phyloP scores from a whole-genome alignment of 1,139 yeast species.

The Debaryomycetaceae sp. region DNA sequence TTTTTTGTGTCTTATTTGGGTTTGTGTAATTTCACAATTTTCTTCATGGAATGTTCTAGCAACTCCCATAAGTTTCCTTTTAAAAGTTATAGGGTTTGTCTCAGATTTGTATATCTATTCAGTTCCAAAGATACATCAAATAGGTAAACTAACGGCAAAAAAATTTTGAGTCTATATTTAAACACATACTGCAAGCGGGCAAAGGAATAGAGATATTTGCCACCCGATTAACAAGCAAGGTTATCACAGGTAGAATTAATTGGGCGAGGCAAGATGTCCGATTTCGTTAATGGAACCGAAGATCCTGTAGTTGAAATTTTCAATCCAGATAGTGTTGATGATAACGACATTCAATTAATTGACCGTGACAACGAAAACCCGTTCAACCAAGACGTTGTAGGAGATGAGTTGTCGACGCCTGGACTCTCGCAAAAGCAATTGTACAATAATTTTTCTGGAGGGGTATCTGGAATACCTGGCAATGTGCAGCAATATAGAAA shows the following conservation, averaged over 20 bases:
- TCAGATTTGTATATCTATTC: not conserved
- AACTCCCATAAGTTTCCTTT: constrained; percentile 4
- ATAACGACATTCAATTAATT: constrained; percentile 36
- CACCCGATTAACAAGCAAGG: not conserved
- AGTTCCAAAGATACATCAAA: not conserved
- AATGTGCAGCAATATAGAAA: constrained; percentile 3
- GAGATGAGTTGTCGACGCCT: constrained; percentile 6
- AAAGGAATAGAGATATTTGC: not conserved
- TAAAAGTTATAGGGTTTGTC: not conserved
- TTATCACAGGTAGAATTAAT: not conserved
- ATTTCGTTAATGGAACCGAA: constrained; percentile 5
- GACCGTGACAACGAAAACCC: constrained; percentile 20
- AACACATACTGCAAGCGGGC: no score
- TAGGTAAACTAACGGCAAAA: not conserved
- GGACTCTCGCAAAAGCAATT: constrained; percentile 13
- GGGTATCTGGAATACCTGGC: not conserved
- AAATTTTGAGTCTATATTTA: no score
- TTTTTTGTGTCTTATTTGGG: constrained; percentile 1
- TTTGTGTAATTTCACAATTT: not conserved
- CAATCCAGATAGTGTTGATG: constrained; percentile 13
- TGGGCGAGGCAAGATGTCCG: not conserved
- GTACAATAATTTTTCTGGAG: constrained; percentile 7
- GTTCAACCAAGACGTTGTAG: constrained; percentile 8
- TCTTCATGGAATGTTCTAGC: constrained; percentile 5
- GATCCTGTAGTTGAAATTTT: constrained; percentile 14